Evolutionary conservation across 1,139 yeast genomes (phyloP).

Genomic region (Lodderomyces metapsilosis): DNA sequence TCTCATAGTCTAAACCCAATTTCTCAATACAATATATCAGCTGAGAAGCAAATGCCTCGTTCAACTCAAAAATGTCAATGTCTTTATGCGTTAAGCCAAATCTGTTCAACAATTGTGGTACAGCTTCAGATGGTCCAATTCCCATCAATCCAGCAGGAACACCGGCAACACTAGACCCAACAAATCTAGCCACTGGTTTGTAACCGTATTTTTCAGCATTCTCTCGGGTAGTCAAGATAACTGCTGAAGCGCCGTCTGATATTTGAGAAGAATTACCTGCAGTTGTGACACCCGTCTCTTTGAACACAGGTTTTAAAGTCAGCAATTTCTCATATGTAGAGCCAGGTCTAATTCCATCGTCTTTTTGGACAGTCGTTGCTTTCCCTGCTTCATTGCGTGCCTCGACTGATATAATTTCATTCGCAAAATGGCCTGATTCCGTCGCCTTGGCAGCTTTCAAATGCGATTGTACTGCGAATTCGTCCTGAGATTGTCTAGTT

Average conservation of each 20-base stretch:
- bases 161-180: conserved; percentile 37
- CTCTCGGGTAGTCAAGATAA: conserved; percentile 33
- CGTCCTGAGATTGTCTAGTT: conserved; percentile 60
- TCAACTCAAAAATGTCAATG: conserved; percentile 37
- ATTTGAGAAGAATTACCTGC: conserved; percentile 46
- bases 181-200: conserved; percentile 38
- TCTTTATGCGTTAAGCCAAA: conserved; percentile 25
- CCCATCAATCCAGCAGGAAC: conserved; percentile 41
- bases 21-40: conserved; percentile 31
- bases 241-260: conserved; percentile 45
- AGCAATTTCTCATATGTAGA: conserved; percentile 30
- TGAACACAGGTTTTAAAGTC: conserved; percentile 32
- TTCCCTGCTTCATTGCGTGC: conserved; percentile 25
- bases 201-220: conserved; percentile 34
- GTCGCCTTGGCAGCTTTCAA: conserved; percentile 34
- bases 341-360: conserved; percentile 32
- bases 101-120: conserved; percentile 30
- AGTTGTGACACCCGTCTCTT: conserved; percentile 35
- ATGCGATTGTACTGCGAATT: conserved; percentile 36
- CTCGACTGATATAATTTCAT: conserved; percentile 35
- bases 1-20: conserved; percentile 28
- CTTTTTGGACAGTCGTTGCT: conserved; percentile 17
- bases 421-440: conserved; percentile 32
- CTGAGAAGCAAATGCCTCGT: conserved; percentile 45
- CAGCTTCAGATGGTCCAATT: conserved; percentile 39